Conservation (phyloP, 1,139 yeast genomes). For the Saccharomyces pastorianus region DNA sequence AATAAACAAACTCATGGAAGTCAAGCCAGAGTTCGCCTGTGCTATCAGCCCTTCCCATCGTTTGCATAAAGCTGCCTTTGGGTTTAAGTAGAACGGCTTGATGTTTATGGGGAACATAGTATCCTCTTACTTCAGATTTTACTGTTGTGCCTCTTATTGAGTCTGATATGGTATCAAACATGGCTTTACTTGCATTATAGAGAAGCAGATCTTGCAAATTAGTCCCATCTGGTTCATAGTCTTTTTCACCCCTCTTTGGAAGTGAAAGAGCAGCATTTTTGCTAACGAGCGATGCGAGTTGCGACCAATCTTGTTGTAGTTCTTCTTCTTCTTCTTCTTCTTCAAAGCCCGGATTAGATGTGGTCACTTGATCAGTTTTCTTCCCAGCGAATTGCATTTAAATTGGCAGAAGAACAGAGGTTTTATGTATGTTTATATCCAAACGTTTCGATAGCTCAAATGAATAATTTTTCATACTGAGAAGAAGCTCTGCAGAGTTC, state of each 20-base stretch:
- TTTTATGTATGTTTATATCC: not conserved
- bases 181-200: constrained; percentile 51
- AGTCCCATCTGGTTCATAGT: constrained; percentile 79
- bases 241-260: constrained; percentile 78
- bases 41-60: constrained; percentile 56
- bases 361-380: not conserved
- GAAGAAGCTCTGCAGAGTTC: not conserved
- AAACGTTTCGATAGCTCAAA: not conserved
- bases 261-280: constrained; percentile 29
- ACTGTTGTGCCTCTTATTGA: constrained; percentile 50
- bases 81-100: constrained; percentile 48
- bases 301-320: constrained; percentile 64
- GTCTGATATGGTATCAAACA: constrained; percentile 60
- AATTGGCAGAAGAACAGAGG: not conserved
- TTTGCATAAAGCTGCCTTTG: constrained; percentile 65
- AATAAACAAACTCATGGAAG: constrained; percentile 64
- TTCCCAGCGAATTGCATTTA: not conserved
- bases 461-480: too few relatives aligned
- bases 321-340: constrained; percentile 40
- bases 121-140: constrained; percentile 41
- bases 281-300: constrained; percentile 23
- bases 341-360: constrained; percentile 3
- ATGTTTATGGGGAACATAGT: constrained; percentile 39
- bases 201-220: constrained; percentile 46
- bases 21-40: constrained; percentile 44